phyloP scores from a whole-genome alignment of 768 basidiomycete species.

The Hydnomerulius pinastri region DNA sequence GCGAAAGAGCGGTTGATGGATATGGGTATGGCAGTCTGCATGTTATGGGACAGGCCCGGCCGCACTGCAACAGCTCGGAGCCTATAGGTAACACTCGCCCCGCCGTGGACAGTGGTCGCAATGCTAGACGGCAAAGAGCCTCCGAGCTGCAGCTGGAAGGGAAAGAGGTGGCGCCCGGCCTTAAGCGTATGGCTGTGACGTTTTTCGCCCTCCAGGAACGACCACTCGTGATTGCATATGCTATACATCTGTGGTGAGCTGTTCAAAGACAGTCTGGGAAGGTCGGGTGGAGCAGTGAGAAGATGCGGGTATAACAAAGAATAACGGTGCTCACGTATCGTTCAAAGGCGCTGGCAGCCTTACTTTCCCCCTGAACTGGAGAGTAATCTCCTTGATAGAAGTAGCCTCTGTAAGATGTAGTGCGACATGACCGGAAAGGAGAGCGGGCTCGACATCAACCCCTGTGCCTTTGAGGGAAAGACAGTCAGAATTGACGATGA shows the following conservation, averaged over 20 bases:
- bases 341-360: conserved; percentile 57
- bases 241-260: conserved; percentile 52
- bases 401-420: conserved; percentile 82
- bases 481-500: conserved; percentile 69
- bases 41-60: conserved; percentile 70
- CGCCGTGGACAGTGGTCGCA: conserved; percentile 51
- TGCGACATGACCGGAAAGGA: conserved; percentile 79
- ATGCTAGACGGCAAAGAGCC: conserved; percentile 84
- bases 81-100: conserved; percentile 81
- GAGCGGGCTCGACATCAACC: conserved; percentile 78
- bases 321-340: conserved; percentile 56
- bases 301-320: conserved; percentile 1
- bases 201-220: conserved; percentile 85
- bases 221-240: conserved; percentile 86
- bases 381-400: conserved; percentile 79
- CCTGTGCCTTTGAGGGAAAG: conserved; percentile 79
- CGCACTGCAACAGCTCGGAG: conserved; percentile 84
- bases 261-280: conserved; percentile 21
- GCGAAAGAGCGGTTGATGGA: conserved; percentile 72
- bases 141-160: conserved; percentile 86
- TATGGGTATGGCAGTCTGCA: conserved; percentile 63
- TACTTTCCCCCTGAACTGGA: conserved; percentile 84
- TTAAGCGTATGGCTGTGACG: conserved; percentile 85
- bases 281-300: conserved; percentile 5
- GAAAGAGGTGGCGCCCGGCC: conserved; percentile 92